Conservation (phyloP, 2,329 filamentous ascomycete species). For the Lasiodiplodia citricola region DNA sequence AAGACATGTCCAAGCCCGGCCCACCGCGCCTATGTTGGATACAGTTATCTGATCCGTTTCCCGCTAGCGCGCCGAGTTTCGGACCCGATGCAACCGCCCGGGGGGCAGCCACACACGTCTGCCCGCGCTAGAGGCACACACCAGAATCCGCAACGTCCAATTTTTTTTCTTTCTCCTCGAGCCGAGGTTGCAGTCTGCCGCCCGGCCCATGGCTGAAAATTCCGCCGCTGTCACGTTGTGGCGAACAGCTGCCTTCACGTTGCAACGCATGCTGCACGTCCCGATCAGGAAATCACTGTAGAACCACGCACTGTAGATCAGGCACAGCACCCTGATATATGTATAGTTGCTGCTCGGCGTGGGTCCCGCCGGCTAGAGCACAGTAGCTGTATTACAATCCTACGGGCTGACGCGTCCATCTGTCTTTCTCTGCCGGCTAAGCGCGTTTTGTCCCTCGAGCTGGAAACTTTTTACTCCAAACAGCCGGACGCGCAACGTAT, state of each 20-base stretch:
- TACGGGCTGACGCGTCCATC: neutral
- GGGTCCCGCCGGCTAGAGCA: neutral
- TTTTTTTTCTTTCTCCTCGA: neutral
- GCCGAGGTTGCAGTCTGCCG: neutral
- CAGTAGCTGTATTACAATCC: neutral
- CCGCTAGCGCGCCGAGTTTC: constrained; percentile 16
- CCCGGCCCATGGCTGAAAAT: neutral
- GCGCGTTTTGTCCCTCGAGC: neutral
- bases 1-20: constrained; percentile 9
- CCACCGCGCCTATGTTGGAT: constrained; percentile 13
- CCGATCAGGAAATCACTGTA: constrained; percentile 1
- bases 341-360: neutral
- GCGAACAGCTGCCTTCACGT: neutral
- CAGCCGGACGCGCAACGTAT: neutral
- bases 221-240: neutral
- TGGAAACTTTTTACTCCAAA: neutral
- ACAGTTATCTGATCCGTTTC: constrained; percentile 24
- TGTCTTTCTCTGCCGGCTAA: neutral
- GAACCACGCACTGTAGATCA: constrained; percentile 6
- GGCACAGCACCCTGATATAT: neutral
- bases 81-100: constrained; percentile 1
- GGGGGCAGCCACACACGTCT: constrained; percentile 7
- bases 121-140: constrained; percentile 10
- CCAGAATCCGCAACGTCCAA: neutral
- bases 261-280: constrained; percentile 1